Conservation (phyloP, 306 rosid species). For the Corylus avellana region DNA sequence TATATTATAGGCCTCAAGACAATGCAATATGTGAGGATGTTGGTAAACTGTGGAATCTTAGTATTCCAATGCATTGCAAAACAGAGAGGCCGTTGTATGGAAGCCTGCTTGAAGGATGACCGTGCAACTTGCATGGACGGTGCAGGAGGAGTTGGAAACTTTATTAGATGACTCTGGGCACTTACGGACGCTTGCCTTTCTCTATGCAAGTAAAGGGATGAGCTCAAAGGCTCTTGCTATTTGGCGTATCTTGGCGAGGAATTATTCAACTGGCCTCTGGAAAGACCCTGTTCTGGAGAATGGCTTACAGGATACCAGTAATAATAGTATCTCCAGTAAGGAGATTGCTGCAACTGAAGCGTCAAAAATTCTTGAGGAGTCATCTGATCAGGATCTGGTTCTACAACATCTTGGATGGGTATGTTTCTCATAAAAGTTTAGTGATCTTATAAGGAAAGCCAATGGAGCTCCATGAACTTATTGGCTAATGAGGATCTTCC, state of each 20-base stretch:
- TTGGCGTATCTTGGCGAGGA: constrained; percentile 92
- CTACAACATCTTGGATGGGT: constrained; percentile 99
- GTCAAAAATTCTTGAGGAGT: constrained; percentile 87
- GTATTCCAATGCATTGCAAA: constrained; percentile 55
- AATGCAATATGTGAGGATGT: constrained; percentile 38
- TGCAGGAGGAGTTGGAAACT: constrained; percentile 97
- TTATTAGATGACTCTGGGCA: constrained; percentile 87
- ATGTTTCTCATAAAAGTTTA: constrained; percentile 16
- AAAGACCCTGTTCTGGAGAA: constrained; percentile 60
- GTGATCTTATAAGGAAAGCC: constrained; percentile 7
- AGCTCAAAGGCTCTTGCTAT: constrained; percentile 86
- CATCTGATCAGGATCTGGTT: constrained; percentile 80
- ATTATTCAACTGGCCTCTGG: constrained; percentile 75
- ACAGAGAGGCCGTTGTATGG: constrained; percentile 44
- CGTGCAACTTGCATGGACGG: constrained; percentile 51
- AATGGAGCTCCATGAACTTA: background rate
- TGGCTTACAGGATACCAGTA: constrained; percentile 29
- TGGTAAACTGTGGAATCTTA: constrained; percentile 38
- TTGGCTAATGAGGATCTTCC: constrained; percentile 18
- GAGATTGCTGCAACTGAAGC: constrained; percentile 90
- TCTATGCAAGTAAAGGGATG: constrained; percentile 89
- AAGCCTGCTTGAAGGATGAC: constrained; percentile 54
- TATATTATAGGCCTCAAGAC: constrained; percentile 33
- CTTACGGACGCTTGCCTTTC: constrained; percentile 92
- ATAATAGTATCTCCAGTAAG: constrained; percentile 56